Evolutionary conservation across 1,284 basidiomycete species (phyloP).

Genomic region (Phylloboletellus chloephorus): DNA sequence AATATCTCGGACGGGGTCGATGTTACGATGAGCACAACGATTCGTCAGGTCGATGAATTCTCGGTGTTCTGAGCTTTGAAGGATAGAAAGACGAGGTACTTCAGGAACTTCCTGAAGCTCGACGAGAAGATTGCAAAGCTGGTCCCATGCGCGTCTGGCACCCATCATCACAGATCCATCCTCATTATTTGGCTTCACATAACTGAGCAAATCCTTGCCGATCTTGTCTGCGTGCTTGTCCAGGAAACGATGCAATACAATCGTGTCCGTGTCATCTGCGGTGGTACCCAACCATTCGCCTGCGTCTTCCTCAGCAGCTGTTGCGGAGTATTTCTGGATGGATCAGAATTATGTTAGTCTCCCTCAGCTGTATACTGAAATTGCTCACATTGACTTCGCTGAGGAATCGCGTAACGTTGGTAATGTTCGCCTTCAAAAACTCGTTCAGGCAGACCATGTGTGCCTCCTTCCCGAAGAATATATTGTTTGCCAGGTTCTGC

Average conservation of each 20-base stretch:
- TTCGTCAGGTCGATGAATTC: constrained; percentile 68
- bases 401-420: constrained; percentile 77
- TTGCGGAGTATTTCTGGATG: constrained; percentile 50
- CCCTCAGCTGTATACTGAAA: neutral
- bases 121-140: constrained; percentile 68
- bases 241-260: constrained; percentile 79
- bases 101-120: constrained; percentile 72
- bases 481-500: constrained; percentile 90
- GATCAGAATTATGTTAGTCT: constrained; percentile 8
- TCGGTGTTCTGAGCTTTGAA: constrained; percentile 49
- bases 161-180: constrained; percentile 51
- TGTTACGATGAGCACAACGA: constrained; percentile 59
- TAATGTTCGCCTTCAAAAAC: constrained; percentile 74
- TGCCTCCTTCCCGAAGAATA: constrained; percentile 84
- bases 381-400: constrained; percentile 69
- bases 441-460: constrained; percentile 80
- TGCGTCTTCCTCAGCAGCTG: constrained; percentile 48
- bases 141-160: constrained; percentile 74
- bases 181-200: constrained; percentile 58
- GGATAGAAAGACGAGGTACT: constrained; percentile 49
- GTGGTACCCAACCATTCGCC: constrained; percentile 71
- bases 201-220: constrained; percentile 74
- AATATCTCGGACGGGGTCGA: constrained; percentile 56
- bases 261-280: constrained; percentile 75
- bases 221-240: constrained; percentile 80